Conservation (phyloP, 257 asterid species). For the Ilex aquifolium region DNA sequence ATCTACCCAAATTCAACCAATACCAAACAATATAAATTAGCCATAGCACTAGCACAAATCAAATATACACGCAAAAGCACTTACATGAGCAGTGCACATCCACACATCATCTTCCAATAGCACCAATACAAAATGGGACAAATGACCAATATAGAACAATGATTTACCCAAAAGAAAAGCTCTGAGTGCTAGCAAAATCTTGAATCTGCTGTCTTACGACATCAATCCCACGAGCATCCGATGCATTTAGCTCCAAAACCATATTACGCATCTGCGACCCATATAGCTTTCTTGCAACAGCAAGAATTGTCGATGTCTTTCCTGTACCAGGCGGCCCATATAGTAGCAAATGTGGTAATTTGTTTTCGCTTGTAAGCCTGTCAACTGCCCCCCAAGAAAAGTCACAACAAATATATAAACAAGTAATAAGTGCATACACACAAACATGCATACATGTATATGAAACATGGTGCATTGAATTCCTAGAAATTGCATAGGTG, state of each 20-base stretch:
- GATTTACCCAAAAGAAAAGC: constrained; percentile 83
- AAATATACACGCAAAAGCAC: no score
- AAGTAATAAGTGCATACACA: no score
- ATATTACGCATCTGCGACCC: constrained; percentile 77
- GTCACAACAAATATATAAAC: constrained; percentile 2
- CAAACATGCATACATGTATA: no score
- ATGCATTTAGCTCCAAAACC: constrained; percentile 97
- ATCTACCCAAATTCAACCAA: no score
- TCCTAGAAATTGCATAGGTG: no score
- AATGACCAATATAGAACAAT: not conserved
- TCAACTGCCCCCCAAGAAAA: constrained; percentile 53
- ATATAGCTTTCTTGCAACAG: constrained; percentile 84
- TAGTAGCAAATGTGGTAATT: constrained; percentile 85
- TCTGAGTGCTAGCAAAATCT: constrained; percentile 97
- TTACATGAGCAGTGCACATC: no score
- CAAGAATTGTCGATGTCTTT: constrained; percentile 90
- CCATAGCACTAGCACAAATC: no score
- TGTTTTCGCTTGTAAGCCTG: constrained; percentile 81
- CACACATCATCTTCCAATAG: no score
- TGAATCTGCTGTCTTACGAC: constrained; percentile 97
- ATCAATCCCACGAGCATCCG: constrained; percentile 95
- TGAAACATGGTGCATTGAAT: no score
- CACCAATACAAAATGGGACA: not conserved
- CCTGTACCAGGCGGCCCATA: constrained; percentile 99
- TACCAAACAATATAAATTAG: no score